phyloP scores from a whole-genome alignment of 306 rosid genomes.

The Adenanthera pavonina region DNA sequence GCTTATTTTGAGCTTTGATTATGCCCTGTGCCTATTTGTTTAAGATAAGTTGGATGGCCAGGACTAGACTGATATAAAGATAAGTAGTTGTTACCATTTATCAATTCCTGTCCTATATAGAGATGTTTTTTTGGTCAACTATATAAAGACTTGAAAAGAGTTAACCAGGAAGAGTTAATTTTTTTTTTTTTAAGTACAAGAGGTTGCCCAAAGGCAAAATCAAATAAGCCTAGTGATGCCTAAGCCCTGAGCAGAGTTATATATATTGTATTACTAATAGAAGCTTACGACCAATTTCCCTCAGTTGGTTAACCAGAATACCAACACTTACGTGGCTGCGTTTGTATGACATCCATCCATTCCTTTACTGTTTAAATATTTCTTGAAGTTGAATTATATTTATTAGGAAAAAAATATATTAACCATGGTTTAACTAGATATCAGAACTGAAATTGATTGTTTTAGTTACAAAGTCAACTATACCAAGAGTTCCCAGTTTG shows the following conservation, averaged over 20 bases:
- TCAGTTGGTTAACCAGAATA: not conserved
- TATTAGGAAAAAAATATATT: not conserved
- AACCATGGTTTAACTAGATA: not conserved
- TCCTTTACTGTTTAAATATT: not conserved
- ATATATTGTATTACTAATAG: not conserved
- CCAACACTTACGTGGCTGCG: not conserved
- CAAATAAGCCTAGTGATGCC: too few relatives aligned
- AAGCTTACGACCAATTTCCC: not conserved
- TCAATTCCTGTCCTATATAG: not conserved
- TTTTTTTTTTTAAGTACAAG: too few relatives aligned
- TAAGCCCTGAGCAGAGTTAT: not conserved
- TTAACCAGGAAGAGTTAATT: not conserved
- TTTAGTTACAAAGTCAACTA: not conserved
- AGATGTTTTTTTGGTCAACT: not conserved
- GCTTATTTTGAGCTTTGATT: not conserved
- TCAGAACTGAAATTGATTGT: not conserved
- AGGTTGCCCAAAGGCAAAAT: too few relatives aligned
- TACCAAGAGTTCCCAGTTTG: not conserved
- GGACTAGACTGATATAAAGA: not conserved
- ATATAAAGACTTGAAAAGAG: not conserved
- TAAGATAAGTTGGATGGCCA: not conserved
- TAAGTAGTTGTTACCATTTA: not conserved
- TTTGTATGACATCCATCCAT: not conserved
- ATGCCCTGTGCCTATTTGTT: not conserved
- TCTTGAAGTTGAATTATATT: not conserved